phyloP scores from a whole-genome alignment of 2,329 filamentous ascomycete species.

The Sporothrix brasiliensis region DNA sequence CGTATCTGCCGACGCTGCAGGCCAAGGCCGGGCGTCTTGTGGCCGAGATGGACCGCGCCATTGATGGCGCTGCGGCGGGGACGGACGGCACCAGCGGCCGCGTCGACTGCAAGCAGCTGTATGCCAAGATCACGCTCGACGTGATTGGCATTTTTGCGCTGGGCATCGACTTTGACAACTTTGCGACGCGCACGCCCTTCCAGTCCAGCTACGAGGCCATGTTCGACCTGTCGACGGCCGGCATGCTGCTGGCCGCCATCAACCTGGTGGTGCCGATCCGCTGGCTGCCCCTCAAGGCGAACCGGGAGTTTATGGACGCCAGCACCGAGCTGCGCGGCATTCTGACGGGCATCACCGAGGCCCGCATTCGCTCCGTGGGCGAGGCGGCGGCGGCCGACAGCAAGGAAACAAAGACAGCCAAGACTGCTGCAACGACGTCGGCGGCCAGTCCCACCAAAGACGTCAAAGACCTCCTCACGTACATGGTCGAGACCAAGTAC shows the following conservation, averaged over 20 bases:
- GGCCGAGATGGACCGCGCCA: constrained; percentile 26
- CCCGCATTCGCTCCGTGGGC: constrained; percentile 15
- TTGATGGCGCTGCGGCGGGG: too few species aligned
- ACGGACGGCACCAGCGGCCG: constrained; percentile 34
- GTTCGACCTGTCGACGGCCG: constrained; percentile 39
- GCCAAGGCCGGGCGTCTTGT: constrained; percentile 41
- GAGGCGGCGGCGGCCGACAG: too few species aligned
- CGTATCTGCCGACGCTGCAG: constrained; percentile 46
- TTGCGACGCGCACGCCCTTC: constrained; percentile 39
- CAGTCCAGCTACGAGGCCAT: constrained; percentile 42
- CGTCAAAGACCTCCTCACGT: constrained; percentile 40
- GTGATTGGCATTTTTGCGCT: constrained; percentile 44
- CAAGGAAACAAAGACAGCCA: not conserved
- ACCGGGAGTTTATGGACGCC: constrained; percentile 45
- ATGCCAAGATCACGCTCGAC: constrained; percentile 44
- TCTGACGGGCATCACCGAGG: constrained; percentile 41
- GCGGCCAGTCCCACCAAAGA: constrained; percentile 31
- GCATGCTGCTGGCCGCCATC: constrained; percentile 29
- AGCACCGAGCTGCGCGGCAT: constrained; percentile 43
- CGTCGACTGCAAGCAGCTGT: constrained; percentile 41
- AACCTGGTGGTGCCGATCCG: constrained; percentile 33
- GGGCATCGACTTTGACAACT: constrained; percentile 42
- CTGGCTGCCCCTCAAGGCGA: constrained; percentile 47
- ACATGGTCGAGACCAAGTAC: constrained; percentile 38
- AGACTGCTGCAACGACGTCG: constrained; percentile 1